These are phyloP conservation scores for Dunaliella primolecta DNA, from an alignment of 139 green algal genomes.

Conservation along the genomic window DNA sequence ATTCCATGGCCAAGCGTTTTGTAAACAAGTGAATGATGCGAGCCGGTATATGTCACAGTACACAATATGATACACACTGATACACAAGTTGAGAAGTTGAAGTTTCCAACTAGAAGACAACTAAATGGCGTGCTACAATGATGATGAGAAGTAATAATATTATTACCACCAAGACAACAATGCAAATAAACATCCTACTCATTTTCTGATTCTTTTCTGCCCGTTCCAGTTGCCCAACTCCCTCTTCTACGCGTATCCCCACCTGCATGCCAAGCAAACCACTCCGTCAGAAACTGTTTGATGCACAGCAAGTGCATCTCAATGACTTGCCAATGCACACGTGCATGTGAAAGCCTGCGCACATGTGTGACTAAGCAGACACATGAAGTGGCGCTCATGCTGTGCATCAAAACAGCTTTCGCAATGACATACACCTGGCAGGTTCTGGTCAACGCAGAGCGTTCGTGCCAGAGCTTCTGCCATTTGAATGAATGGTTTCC, in stretches of 20 bases:
- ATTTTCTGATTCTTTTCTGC: constrained; percentile 90
- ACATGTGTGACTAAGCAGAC: background rate
- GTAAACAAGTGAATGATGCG: too few species aligned
- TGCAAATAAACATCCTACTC: constrained; percentile 80
- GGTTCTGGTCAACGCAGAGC: background rate
- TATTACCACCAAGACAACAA: constrained; percentile 81
- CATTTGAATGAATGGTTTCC: background rate
- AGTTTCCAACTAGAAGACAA: background rate
- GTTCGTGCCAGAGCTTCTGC: background rate
- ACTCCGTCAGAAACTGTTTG: too few species aligned
- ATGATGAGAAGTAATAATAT: constrained; percentile 89
- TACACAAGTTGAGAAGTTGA: too few species aligned
- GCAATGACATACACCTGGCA: background rate
- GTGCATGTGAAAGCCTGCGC: background rate
- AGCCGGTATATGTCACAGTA: too few species aligned
- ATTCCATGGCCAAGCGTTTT: too few species aligned
- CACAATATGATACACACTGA: too few species aligned
- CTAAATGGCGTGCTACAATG: constrained; percentile 46
- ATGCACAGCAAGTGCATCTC: too few species aligned
- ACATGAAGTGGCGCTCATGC: too few species aligned
- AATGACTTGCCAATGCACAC: background rate
- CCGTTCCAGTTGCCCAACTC: constrained; percentile 80
- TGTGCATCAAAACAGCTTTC: too few species aligned
- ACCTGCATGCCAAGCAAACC: constrained; percentile 5
- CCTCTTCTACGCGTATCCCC: constrained; percentile 72